phyloP scores from a whole-genome alignment of 2,329 filamentous ascomycete genomes.

The Fusarium penzigii region DNA sequence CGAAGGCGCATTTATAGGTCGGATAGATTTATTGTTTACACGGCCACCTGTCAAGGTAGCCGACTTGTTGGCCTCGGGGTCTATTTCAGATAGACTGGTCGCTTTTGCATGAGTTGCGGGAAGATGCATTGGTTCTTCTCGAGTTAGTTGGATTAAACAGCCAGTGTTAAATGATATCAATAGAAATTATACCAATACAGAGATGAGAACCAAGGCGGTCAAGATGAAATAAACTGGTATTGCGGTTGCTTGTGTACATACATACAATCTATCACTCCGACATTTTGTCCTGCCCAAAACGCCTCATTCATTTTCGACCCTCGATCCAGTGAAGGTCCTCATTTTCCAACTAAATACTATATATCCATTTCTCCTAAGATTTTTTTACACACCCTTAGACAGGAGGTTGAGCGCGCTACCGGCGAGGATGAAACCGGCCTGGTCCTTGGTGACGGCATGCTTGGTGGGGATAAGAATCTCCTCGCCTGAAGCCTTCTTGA shows the following conservation, averaged over 20 bases:
- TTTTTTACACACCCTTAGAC: slow-evolving; percentile 55
- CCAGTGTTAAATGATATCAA: not conserved
- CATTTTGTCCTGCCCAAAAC: slow-evolving; percentile 27
- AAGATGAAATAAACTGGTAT: slow-evolving; percentile 25
- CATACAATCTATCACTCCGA: slow-evolving; percentile 30
- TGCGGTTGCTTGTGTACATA: slow-evolving; percentile 10
- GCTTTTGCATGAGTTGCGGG: not conserved
- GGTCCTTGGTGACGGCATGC: slow-evolving; percentile 86
- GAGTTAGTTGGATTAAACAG: not conserved
- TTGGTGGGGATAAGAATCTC: slow-evolving; percentile 73
- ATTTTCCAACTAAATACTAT: slow-evolving; percentile 7
- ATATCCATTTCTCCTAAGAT: not conserved
- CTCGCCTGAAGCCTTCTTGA: slow-evolving; percentile 64
- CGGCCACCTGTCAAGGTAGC: too few relatives aligned
- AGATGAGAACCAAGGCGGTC: not conserved
- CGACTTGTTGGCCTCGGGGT: not conserved
- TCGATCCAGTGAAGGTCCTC: too few relatives aligned
- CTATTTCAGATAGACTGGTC: not conserved
- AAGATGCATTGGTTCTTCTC: not conserved
- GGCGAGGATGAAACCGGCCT: slow-evolving; percentile 88
- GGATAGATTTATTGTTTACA: too few relatives aligned
- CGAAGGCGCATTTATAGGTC: not conserved
- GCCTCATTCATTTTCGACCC: slow-evolving; percentile 15
- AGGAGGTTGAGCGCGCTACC: slow-evolving; percentile 92
- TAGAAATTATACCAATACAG: not conserved